Evolutionary conservation across 768 basidiomycete species (phyloP), one percentile per base, ranked within the genome.

Genomic region (Guyanaporus albipodus): DNA sequence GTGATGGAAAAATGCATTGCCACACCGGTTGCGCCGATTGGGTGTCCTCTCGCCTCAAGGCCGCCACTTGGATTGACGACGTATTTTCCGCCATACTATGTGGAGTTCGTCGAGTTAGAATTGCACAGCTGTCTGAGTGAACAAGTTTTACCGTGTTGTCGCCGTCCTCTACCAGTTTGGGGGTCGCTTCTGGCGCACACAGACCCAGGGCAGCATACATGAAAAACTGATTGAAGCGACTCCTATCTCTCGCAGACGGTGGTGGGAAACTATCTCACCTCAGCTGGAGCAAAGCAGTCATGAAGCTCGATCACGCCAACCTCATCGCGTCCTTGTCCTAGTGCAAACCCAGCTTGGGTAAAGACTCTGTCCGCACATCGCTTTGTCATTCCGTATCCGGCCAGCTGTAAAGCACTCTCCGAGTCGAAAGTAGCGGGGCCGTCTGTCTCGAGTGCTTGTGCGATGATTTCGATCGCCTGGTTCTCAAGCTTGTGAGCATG

Each of bases 21-120:
- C 4, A 89, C 66, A 1, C 87, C 86, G 8, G 85, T 88, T 0
- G 86, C 86, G 18, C 87, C 86, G 21, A 89, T 73, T 4, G 87
- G 87, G 56, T 91, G 87, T 1, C 89, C 88, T 58, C 88, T 89
- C n/a, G 86, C 84, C 59, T 91, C 87, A 8, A 91, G 74, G 0
- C 89, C 87, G n/a, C 89, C 86, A 38, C 84, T 85, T 0, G 89
- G 85, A 56, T 91, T 91, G 37, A 91, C 67, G 11, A 91, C 85
- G 39, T 78, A 91, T 62, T 87, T 87, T 6, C 89, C 88, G n/a
- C 85, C 87, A 49, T 87, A 89, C 83, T 86, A 4, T 6, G n/a
- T n/a, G n/a, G n/a, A n/a, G n/a, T n/a, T n/a, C n/a, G 36, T 9
- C 53, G 27, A 21, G 18, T 17, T 5, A 50, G 24, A 18, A n/a